phyloP scores from a whole-genome alignment of 768 basidiomycete genomes.

The Hericium erinaceus region DNA sequence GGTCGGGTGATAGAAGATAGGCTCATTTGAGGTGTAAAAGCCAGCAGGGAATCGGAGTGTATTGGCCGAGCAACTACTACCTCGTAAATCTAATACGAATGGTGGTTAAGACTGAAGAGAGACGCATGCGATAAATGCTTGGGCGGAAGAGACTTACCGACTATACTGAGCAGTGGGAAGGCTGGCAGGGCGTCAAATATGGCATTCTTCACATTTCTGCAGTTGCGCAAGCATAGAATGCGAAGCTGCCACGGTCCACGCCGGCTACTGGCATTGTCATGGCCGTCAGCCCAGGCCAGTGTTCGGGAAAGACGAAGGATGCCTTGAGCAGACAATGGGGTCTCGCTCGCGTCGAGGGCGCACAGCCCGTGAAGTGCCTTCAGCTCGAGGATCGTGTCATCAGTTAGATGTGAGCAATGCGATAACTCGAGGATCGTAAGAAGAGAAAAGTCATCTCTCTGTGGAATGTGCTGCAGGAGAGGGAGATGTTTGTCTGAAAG shows the following conservation, averaged over 20 bases:
- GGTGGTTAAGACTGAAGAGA: not conserved
- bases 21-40: constrained; percentile 8
- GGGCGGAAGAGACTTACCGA: constrained; percentile 8
- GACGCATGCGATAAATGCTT: too few species aligned
- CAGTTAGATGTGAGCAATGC: constrained; percentile 45
- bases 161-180: constrained; percentile 11
- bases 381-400: constrained; percentile 43
- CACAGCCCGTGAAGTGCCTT: constrained; percentile 42
- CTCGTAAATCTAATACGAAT: constrained; percentile 11
- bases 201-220: constrained; percentile 5
- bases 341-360: constrained; percentile 58
- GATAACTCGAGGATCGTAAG: constrained; percentile 56
- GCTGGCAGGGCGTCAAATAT: constrained; percentile 6
- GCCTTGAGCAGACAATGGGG: constrained; percentile 41
- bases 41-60: constrained; percentile 4
- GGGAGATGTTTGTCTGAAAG: constrained; percentile 47
- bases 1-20: constrained; percentile 10
- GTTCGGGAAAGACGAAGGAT: constrained; percentile 43
- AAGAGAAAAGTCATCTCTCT: constrained; percentile 49
- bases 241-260: constrained; percentile 16
- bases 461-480: constrained; percentile 46
- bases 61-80: constrained; percentile 9
- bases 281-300: constrained; percentile 29
- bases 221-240: constrained; percentile 12
- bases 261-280: constrained; percentile 13